Conservation (phyloP, 495 filamentous ascomycete genomes). For the Glonium stellatum region DNA sequence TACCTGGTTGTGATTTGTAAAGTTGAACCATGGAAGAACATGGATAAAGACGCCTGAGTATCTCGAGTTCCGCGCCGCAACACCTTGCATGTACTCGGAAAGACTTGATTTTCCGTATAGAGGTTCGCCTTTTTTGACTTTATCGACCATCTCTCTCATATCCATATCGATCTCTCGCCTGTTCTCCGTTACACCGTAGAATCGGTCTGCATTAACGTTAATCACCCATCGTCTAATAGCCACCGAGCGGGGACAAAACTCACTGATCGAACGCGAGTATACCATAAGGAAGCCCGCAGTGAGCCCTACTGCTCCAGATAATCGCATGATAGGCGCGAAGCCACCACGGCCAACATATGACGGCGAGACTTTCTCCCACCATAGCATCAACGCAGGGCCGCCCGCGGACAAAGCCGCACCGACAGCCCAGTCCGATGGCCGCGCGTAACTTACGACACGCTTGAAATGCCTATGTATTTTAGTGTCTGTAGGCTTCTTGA, state of each 20-base stretch:
- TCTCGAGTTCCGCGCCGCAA: slow-evolving; percentile 84
- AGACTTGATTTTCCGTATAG: slow-evolving; percentile 78
- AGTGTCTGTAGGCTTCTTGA: slow-evolving; percentile 22
- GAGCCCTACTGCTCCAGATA: slow-evolving; percentile 61
- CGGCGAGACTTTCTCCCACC: slow-evolving; percentile 76
- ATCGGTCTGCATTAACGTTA: slow-evolving; percentile 44
- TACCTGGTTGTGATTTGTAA: slow-evolving; percentile 83
- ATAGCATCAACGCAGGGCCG: slow-evolving; percentile 64
- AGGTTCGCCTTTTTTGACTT: slow-evolving; percentile 83
- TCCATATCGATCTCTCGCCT: slow-evolving; percentile 86
- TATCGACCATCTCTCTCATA: slow-evolving; percentile 95
- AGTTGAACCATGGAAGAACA: slow-evolving; percentile 90
- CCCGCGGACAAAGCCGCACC: slow-evolving; percentile 57
- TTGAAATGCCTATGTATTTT: slow-evolving; percentile 67
- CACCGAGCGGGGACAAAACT: slow-evolving; percentile 25
- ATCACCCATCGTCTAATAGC: not conserved
- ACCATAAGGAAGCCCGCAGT: slow-evolving; percentile 70
- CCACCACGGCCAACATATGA: slow-evolving; percentile 72
- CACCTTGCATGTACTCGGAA: slow-evolving; percentile 84
- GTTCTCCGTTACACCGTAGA: slow-evolving; percentile 93
- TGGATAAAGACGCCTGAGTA: slow-evolving; percentile 77
- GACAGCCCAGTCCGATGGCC: slow-evolving; percentile 69
- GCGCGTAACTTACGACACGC: slow-evolving; percentile 80
- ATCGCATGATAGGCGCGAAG: slow-evolving; percentile 74
- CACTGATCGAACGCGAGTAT: slow-evolving; percentile 67